Conservation (phyloP, 257 asterid species). For the Solanum sitiens region DNA sequence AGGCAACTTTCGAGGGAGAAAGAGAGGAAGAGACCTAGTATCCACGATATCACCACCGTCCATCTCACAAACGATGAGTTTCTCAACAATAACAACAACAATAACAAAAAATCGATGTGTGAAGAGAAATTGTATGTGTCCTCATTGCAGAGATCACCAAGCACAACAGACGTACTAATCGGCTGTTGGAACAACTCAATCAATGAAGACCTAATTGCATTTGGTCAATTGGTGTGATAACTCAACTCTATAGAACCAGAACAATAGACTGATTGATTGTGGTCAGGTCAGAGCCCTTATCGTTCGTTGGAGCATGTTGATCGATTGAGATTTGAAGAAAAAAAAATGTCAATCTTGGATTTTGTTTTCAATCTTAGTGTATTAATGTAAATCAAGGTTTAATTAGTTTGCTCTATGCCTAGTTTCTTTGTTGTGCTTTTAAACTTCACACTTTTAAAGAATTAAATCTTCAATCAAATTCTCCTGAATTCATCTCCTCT, state of each 20-base stretch:
- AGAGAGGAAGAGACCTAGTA: slow-evolving; percentile 74
- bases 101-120: neutral
- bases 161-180: slow-evolving; percentile 14
- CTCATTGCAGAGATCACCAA: slow-evolving; percentile 10
- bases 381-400: neutral
- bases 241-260: neutral
- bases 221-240: slow-evolving; percentile 9
- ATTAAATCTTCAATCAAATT: neutral
- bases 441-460: neutral
- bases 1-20: slow-evolving; percentile 57
- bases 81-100: slow-evolving; percentile 3
- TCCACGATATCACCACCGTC: slow-evolving; percentile 64
- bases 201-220: slow-evolving; percentile 27
- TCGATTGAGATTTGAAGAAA: neutral
- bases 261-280: neutral
- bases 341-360: neutral
- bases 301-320: neutral
- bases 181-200: slow-evolving; percentile 23
- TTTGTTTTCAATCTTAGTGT: neutral
- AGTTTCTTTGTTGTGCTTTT: neutral
- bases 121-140: neutral
- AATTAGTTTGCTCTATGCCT: neutral
- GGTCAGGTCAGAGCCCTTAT: neutral
- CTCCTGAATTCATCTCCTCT: neutral
- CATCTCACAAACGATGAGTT: slow-evolving; percentile 10